Percentiles rank a stretch among this genome's conserved stretches.
Evolutionary conservation across 441 rosid genomes (phyloP).

Genomic region (Brassica balearica): DNA sequence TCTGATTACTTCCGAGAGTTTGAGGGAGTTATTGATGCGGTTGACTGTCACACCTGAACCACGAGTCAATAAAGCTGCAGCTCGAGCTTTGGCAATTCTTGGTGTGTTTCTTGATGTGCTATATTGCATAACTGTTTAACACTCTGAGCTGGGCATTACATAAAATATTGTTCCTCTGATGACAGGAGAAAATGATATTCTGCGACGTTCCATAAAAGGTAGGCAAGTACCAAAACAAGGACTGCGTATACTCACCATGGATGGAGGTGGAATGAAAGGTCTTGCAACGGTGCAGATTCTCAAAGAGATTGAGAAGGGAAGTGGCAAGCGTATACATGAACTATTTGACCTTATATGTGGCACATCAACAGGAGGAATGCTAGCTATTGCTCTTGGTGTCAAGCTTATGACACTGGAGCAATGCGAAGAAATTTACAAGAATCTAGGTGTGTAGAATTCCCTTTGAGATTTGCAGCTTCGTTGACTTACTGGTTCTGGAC

Average conservation of each 20-base stretch:
- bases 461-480: slow-evolving; percentile 14
- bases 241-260: slow-evolving; percentile 95
- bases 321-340: slow-evolving; percentile 95
- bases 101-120: slow-evolving; percentile 58
- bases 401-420: slow-evolving; percentile 87
- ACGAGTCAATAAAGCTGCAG: slow-evolving; percentile 93
- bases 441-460: slow-evolving; percentile 68
- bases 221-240: slow-evolving; percentile 93
- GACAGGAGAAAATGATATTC: slow-evolving; percentile 91
- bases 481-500: slow-evolving; percentile 20
- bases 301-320: slow-evolving; percentile 95
- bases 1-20: slow-evolving; percentile 94
- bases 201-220: slow-evolving; percentile 91
- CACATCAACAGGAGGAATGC: slow-evolving; percentile 99
- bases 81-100: slow-evolving; percentile 97
- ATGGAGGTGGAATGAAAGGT: slow-evolving; percentile 99
- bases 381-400: slow-evolving; percentile 94
- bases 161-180: slow-evolving; percentile 41
- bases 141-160: slow-evolving; percentile 1
- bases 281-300: slow-evolving; percentile 96
- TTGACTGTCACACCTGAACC: slow-evolving; percentile 82
- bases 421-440: slow-evolving; percentile 97
- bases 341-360: slow-evolving; percentile 97
- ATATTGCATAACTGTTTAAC: slow-evolving; percentile 1
- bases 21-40: slow-evolving; percentile 85